Evolutionary conservation across 176 grass and related monocot genomes (phyloP), one percentile per base, ranked within the genome.

Genomic region (Oryza rufipogon): DNA sequence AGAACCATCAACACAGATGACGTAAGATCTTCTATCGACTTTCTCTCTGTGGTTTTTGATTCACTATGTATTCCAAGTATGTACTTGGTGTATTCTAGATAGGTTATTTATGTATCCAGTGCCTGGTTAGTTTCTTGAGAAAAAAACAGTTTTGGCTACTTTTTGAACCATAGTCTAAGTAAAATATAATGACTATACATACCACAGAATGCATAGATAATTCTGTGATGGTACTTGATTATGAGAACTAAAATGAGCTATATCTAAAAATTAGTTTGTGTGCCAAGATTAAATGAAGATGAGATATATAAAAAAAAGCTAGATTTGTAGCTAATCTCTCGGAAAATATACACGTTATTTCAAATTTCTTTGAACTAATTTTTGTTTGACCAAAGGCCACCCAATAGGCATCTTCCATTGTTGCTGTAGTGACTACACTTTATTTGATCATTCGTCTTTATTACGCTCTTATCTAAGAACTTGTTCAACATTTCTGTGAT

Each of bases 1-100:
- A 69, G 96, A 98, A 90, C 96, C 96, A 85, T 92, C 93, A 63
- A 98, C 93, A 0, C 96, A 98, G 85, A 98, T 98, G 96, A 98
- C 96, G 96, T 98, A 93, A 86, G 80, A 86, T 20, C 2, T 44
- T 85, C 33, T 83, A 67, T 89, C 51, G 7, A 42, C 46, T 67
- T 68, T 34, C 17, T 52, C 39, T 41, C 25, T 76, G 16, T 60
- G 46, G 25, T 52, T 0, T 74, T 74, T 19, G 14, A 26, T 19
- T 13, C 46, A 20, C 72, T 47, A 64, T 32, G 60, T 72, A 60
- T 54, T 85, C 25, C 15, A 52, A 16, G 17, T 52, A 52, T 15
- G 49, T 52, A 16, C 46, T 48, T 48, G 13, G 11, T 13, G 46
- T 10, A 48, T 48, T 48, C 46, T 48, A 48, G 46, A 13, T 49